Evolutionary conservation across 164 flowering plant species (phyloP), one percentile per base, ranked within the genome.

Genomic region (Stephania cephalantha): DNA sequence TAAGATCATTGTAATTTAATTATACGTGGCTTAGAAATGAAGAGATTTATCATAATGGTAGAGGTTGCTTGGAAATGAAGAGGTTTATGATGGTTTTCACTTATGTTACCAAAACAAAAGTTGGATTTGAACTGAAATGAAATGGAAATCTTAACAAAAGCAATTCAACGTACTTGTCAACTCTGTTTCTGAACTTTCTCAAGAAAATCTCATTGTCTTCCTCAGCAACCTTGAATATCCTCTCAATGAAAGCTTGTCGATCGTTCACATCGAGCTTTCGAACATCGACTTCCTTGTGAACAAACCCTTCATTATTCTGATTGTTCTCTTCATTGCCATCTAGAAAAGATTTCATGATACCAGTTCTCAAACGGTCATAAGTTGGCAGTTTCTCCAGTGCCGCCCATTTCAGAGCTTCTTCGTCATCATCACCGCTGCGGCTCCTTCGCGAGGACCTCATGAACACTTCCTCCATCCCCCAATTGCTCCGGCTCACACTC

Each of bases 321-420:
- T 1, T 25, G 8, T 61, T n/a, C 66, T 25, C 71, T 63, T 71
- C 53, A 52, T 72, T 65, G 50, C 82, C 81, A 53, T 53, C 91
- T 25, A 66, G 61, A 72, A 81, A 88, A 5, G 91, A 85, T 53
- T 90, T 79, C 46, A 96, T 79, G 73, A 96, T 87, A 12, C 91
- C 85, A 6, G 93, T 96, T 52, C 99, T 82, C 52, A 96, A 74
- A 20, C 98, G 82, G 66, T 90, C 90, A 68, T 93, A 93, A 0
- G 99, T 95, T 1, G 99, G 98, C 30, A 95, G 71, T 53, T 83
- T 95, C 84, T 95, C 97, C 15, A 95, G 71, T 3, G 97, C 97
- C 1, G 98, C 98, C 98, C 97, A 95, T 76, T 76, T 82, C 6
- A 95, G 84, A 1, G 95, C 97, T 66, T 93, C 97, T 76, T 95